Conservation (phyloP, 2,329 filamentous ascomycete species). For the Fusarium hostae region DNA sequence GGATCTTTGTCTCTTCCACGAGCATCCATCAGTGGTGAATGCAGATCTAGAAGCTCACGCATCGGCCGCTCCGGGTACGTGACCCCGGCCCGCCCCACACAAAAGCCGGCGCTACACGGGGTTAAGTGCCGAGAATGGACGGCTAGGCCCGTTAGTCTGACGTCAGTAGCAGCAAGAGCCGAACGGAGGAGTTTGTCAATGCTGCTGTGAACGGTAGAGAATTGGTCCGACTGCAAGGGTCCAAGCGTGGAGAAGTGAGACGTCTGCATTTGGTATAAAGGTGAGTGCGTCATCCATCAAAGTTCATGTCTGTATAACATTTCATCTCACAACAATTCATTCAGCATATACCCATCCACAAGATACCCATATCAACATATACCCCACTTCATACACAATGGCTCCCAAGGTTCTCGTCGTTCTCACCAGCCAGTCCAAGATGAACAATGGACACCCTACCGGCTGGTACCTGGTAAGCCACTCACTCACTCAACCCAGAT, state of each 20-base stretch:
- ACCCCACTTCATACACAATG: slow-evolving; percentile 50
- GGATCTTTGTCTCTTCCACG: background rate
- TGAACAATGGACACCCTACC: slow-evolving; percentile 65
- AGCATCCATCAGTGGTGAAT: background rate
- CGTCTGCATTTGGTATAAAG: slow-evolving; percentile 26
- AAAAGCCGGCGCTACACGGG: slow-evolving; percentile 33
- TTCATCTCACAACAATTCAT: background rate
- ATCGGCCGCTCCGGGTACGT: slow-evolving; percentile 17
- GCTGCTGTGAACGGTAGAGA: slow-evolving; percentile 15
- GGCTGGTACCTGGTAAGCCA: slow-evolving; percentile 75
- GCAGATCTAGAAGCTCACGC: background rate
- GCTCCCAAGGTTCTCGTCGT: slow-evolving; percentile 75
- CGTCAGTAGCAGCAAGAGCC: slow-evolving; percentile 21
- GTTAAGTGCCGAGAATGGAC: slow-evolving; percentile 38
- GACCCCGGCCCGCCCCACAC: slow-evolving; percentile 16
- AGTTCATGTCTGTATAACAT: background rate
- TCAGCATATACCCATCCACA: background rate
- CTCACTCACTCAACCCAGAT: background rate
- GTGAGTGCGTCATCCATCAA: slow-evolving; percentile 4
- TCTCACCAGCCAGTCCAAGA: slow-evolving; percentile 70
- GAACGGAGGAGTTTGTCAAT: slow-evolving; percentile 33
- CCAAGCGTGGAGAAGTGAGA: slow-evolving; percentile 6
- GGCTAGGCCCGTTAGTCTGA: slow-evolving; percentile 28
- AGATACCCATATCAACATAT: background rate
- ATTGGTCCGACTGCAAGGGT: slow-evolving; percentile 26